Conservation (phyloP, 1,139 yeast genomes). For the Nakaseomyces uthaithaninus region DNA sequence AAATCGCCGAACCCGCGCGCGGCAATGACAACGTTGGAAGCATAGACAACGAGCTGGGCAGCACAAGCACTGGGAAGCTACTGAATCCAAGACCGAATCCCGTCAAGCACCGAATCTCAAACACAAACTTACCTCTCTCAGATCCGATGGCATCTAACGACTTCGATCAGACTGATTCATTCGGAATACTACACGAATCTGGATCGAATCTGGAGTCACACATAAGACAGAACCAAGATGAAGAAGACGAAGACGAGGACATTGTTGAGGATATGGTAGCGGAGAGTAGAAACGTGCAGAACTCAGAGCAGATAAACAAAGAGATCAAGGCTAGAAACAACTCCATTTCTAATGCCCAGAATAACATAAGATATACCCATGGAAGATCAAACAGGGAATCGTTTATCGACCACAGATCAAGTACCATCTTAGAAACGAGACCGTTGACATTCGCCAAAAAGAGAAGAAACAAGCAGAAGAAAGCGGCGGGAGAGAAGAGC, state of each 20-base stretch:
- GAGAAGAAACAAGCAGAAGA: constrained; percentile 9
- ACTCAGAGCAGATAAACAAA: constrained; percentile 4
- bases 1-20: not conserved
- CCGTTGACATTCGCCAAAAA: constrained; percentile 6
- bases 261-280: constrained; percentile 8
- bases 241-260: constrained; percentile 4
- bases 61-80: not conserved
- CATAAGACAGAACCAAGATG: constrained; percentile 2
- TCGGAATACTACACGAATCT: constrained; percentile 30
- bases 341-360: constrained; percentile 8
- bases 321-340: constrained; percentile 17
- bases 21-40: not conserved
- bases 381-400: constrained; percentile 16
- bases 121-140: constrained; percentile 7
- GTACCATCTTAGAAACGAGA: constrained; percentile 12
- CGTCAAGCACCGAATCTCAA: constrained; percentile 7
- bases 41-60: not conserved
- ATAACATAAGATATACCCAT: not conserved
- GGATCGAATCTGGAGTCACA: constrained; percentile 11
- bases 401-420: constrained; percentile 31
- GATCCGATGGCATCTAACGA: constrained; percentile 15
- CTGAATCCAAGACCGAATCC: constrained; percentile 2
- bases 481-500: constrained; percentile 5
- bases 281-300: constrained; percentile 12
- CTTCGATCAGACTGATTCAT: constrained; percentile 29